Percentiles rank a stretch among this genome's conserved stretches.
phyloP scores from a whole-genome alignment of 2,329 filamentous ascomycete genomes.

The Xylariaceae sp. region DNA sequence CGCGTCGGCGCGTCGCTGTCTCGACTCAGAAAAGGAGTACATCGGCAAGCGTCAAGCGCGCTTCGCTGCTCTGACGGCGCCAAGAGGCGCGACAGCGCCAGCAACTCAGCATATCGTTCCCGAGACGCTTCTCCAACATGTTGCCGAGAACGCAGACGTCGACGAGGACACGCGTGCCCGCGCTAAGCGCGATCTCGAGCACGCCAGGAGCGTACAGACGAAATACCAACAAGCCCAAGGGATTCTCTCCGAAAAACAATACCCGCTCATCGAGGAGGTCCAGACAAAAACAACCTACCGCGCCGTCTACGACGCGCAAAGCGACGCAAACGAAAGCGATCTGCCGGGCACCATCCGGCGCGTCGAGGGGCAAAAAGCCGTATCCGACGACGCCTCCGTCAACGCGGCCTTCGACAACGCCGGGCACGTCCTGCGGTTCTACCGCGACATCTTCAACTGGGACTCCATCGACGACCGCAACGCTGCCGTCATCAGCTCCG shows the following conservation, averaged over 20 bases:
- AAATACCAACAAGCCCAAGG: slow-evolving; percentile 31
- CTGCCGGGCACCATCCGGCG: slow-evolving; percentile 42
- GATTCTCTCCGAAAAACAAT: slow-evolving; percentile 19
- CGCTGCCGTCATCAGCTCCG: slow-evolving; percentile 45
- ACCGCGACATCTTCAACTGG: slow-evolving; percentile 45
- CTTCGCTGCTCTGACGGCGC: slow-evolving; percentile 33
- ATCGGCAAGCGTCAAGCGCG: slow-evolving; percentile 33
- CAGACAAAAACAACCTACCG: slow-evolving; percentile 34
- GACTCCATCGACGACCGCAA: slow-evolving; percentile 49
- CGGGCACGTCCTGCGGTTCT: slow-evolving; percentile 46
- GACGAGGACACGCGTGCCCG: slow-evolving; percentile 36
- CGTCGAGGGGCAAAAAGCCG: slow-evolving; percentile 38
- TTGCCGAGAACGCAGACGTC: slow-evolving; percentile 35
- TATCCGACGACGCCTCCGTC: slow-evolving; percentile 41
- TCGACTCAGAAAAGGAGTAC: slow-evolving; percentile 33
- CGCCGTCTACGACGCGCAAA: slow-evolving; percentile 42
- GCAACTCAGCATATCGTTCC: slow-evolving; percentile 35
- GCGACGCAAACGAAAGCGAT: slow-evolving; percentile 32
- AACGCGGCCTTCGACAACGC: slow-evolving; percentile 49
- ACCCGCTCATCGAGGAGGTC: slow-evolving; percentile 12
- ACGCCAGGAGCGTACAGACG: slow-evolving; percentile 33
- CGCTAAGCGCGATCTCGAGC: slow-evolving; percentile 38
- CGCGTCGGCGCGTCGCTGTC: slow-evolving; percentile 33
- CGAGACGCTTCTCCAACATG: slow-evolving; percentile 35
- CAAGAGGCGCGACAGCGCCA: slow-evolving; percentile 26